Base-by-base conservation (phyloP, 768 basidiomycete species). In the Macrolepiota fuliginosa region DNA sequence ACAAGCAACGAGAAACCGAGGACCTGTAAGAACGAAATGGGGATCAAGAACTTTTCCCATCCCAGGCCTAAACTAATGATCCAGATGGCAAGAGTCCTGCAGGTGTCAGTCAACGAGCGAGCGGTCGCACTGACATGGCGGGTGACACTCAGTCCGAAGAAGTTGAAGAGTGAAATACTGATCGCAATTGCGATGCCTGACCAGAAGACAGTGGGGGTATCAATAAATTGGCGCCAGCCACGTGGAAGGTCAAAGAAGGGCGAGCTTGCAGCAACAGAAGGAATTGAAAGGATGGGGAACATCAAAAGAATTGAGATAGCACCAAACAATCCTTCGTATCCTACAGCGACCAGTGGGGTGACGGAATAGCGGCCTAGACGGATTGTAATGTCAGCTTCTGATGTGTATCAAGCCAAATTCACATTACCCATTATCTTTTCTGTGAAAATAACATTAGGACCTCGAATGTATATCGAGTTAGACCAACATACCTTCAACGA, bases 31-130 rank as follows among this genome's bases (percentile, higher is more conserved):
- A 94, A 70, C 1, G 92, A 92, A 63, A 90, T 85, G 5, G 94
- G 94, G 76, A 85, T 91, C 24, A 92, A 66, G 36, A 98, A 78
- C 62, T 79, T 81, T 75, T 98, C 96, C 96, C 96, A 98, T 3
- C 96, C 94, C 25, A 97, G 76, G 1, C 82, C 87, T 55, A 97
- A 81, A 70, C 92, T 94, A 68, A 99, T 78, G 65, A 96, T 76
- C 97, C 97, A 99, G 71, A 99, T 98, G n/a, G 85, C 84, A 56
- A 98, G 81, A 0, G 97, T 98, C 67, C 97, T 83, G 77, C 94
- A 97, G 5, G 95, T 96, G 73, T 99, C 97, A 39, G 94, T 92
- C 61, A 97, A 81, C 58, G 89, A 91, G 63, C 96, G 85, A 17
- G 93, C 92, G 1, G 95, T 97, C 36, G 96, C 96, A 71, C 90